These are phyloP conservation scores for Didymella lethalis DNA, from an alignment of 2,329 filamentous ascomycete species.

Conservation along the genomic window DNA sequence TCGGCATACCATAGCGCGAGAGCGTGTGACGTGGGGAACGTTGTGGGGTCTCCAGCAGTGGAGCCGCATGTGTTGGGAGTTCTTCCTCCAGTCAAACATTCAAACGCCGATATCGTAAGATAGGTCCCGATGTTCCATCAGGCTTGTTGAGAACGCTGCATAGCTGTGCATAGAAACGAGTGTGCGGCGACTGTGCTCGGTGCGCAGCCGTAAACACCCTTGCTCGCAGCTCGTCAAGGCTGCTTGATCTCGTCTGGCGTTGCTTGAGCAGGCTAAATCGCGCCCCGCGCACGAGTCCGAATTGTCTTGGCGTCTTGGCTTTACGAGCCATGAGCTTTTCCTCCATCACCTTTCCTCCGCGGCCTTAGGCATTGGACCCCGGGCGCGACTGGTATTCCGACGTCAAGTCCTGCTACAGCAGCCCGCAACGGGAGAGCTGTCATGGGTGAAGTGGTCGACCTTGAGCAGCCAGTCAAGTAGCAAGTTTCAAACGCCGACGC, in stretches of 20 bases:
- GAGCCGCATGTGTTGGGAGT: conserved; percentile 24
- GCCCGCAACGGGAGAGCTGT: conserved; percentile 1
- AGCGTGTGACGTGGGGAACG: conserved; percentile 27
- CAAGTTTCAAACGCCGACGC: conserved; percentile 19
- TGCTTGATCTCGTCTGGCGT: conserved; percentile 19
- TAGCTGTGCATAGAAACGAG: conserved; percentile 9
- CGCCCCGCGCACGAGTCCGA: neutral
- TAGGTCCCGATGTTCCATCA: conserved; percentile 4
- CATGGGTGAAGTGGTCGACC: neutral
- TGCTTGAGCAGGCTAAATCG: conserved; percentile 7
- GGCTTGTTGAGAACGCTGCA: conserved; percentile 12
- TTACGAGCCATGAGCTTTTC: neutral
- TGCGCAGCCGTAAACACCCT: conserved; percentile 7
- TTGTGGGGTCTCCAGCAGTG: conserved; percentile 32
- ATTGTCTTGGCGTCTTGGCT: conserved; percentile 15
- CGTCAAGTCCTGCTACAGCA: neutral
- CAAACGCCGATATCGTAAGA: conserved; percentile 26
- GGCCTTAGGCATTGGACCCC: neutral
- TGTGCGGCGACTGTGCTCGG: conserved; percentile 16
- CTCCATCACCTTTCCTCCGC: neutral
- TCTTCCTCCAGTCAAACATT: conserved; percentile 36
- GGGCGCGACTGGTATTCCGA: neutral
- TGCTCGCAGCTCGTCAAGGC: conserved; percentile 1
- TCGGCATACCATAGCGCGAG: conserved; percentile 19
- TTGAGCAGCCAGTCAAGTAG: neutral